Percentiles rank a stretch among this genome's conserved stretches.
phyloP scores from a whole-genome alignment of 78 protist species.

The Tieghemostelium lacteum region DNA sequence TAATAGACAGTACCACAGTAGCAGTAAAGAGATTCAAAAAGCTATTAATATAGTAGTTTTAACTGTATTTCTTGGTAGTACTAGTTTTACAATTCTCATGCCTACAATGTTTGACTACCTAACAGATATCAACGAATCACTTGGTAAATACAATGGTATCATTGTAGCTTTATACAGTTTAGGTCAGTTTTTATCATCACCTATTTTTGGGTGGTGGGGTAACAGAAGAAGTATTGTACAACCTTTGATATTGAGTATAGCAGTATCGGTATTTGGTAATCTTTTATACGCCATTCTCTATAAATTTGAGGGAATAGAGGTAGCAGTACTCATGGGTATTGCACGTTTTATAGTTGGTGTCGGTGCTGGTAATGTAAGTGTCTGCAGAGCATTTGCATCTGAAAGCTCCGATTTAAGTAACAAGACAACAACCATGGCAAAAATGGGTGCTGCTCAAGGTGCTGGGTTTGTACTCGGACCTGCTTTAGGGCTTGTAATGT shows the following conservation, averaged over 20 bases:
- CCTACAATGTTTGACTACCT: conserved; percentile 34
- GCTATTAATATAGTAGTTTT: conserved; percentile 67
- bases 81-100: conserved; percentile 58
- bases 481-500: conserved; percentile 6
- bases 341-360: conserved; percentile 66
- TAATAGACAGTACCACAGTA: too few relatives aligned
- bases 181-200: conserved; percentile 75
- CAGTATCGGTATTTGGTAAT: conserved; percentile 38
- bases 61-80: conserved; percentile 51
- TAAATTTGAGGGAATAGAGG: neutral
- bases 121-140: neutral
- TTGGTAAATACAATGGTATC: conserved; percentile 3
- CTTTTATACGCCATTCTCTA: conserved; percentile 34
- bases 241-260: conserved; percentile 30
- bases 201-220: conserved; percentile 76
- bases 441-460: conserved; percentile 48
- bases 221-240: conserved; percentile 13
- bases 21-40: neutral
- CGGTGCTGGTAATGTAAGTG: conserved; percentile 65
- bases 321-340: conserved; percentile 7
- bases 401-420: neutral
- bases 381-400: conserved; percentile 61
- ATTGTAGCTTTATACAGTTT: conserved; percentile 39
- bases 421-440: conserved; percentile 34
- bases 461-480: conserved; percentile 68